These are phyloP conservation scores for Vanrija sp. DNA, from an alignment of 1,284 basidiomycete genomes.

Conservation along the genomic window DNA sequence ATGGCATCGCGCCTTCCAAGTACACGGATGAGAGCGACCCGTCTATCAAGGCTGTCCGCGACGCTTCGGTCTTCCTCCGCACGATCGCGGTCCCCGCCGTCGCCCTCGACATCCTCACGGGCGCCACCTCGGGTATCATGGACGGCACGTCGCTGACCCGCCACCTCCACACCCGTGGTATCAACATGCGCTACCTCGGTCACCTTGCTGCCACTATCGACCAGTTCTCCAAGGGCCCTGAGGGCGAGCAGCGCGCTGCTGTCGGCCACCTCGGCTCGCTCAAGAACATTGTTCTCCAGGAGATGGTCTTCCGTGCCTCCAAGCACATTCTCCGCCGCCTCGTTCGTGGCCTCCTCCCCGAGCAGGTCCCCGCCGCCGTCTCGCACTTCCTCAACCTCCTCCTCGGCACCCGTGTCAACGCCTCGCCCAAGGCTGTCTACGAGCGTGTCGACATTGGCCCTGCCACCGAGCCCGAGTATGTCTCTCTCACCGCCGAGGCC, in stretches of 20 bases:
- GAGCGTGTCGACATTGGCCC: conserved; percentile 39
- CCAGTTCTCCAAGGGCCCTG: conserved; percentile 44
- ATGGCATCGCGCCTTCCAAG: conserved; percentile 24
- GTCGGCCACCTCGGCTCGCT: conserved; percentile 42
- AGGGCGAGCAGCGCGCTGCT: conserved; percentile 27
- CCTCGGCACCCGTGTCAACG: conserved; percentile 51
- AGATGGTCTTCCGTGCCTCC: conserved; percentile 57
- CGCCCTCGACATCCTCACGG: conserved; percentile 53
- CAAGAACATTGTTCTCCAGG: conserved; percentile 50
- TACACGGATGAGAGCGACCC: conserved; percentile 53
- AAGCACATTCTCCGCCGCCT: conserved; percentile 55
- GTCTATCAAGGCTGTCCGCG: conserved; percentile 54
- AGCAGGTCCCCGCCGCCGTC: conserved; percentile 49
- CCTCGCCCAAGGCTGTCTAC: conserved; percentile 48
- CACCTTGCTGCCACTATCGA: conserved; percentile 49
- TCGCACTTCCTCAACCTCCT: conserved; percentile 61
- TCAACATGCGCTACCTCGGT: conserved; percentile 60
- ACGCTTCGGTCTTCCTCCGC: conserved; percentile 54
- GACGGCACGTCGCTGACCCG: conserved; percentile 54
- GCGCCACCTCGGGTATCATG: conserved; percentile 50
- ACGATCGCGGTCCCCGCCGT: conserved; percentile 51
- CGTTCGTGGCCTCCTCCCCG: conserved; percentile 43
- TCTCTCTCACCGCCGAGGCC: conserved; percentile 52
- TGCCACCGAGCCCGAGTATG: conserved; percentile 47
- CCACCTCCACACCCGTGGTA: conserved; percentile 55